Base-by-base conservation (phyloP, 208 protist genomes). In the Leishmania braziliensis region DNA sequence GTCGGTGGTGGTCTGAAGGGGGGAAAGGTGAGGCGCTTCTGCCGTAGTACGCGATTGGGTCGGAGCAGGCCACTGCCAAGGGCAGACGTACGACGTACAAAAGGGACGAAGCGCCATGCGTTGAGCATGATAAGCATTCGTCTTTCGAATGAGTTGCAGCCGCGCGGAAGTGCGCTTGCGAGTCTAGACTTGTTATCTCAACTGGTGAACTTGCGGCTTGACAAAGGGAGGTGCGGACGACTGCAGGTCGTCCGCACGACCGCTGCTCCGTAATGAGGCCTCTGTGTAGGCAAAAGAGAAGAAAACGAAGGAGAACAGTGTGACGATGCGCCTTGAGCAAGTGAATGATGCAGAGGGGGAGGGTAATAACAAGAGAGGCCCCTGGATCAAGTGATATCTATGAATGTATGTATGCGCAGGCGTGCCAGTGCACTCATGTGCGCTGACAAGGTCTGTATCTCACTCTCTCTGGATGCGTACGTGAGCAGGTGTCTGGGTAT, bases 1-100 rank as follows among this genome's bases (percentile, higher is more conserved):
- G 72, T 84, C 60, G 84, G 83, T 58, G 86, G 87, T 1, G 86
- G 89, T 9, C 85, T 81, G 56, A 81, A 88, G 33, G 84, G 84
- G 53, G 76, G 76, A 58, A 65, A 82, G 29, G 58, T 56, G 20
- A 58, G 23, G 16, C 81, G 85, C 14, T 88, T 86, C 63, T 85
- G 77, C 53, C 50, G 79, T 8, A 82, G 80, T 46, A 72, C 33
- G n/a, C 83, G 84, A 20, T 65, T 85, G 9, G n/a, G 81, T 3
- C 78, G 75, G 23, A 91, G 65, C 26, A 86, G 56, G 20, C 86
- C 79, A 50, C 36, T 50, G 39, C 74, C 29, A 66, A 79, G 62
- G 33, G 70, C 54, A 39, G 26, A 54, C 10, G 18, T 33, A 76
- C 48, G 46, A 73, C 69, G 69, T 53, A 12, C 46, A 48, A 48